Conservation (phyloP, 2,329 filamentous ascomycete species). For the Neobulgaria alba region DNA sequence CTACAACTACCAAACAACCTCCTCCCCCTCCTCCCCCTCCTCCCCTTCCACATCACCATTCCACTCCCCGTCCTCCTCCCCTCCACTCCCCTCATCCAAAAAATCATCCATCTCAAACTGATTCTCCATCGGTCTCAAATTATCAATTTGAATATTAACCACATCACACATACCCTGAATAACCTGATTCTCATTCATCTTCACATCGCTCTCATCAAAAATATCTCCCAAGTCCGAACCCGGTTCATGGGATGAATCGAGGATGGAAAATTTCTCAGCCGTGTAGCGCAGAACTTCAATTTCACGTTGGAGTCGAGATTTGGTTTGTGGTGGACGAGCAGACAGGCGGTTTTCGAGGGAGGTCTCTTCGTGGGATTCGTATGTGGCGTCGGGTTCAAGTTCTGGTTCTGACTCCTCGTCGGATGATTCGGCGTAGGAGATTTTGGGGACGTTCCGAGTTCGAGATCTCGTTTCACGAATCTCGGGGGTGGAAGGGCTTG, state of each 20-base stretch:
- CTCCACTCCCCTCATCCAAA: constrained; percentile 47
- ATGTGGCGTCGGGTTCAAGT: no score
- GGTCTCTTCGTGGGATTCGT: no score
- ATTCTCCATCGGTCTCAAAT: constrained; percentile 61
- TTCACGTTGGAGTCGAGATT: constrained; percentile 21
- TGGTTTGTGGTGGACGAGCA: no score
- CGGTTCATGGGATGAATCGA: no score
- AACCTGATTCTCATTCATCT: constrained; percentile 32
- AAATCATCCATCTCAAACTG: constrained; percentile 68
- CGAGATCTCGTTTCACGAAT: no score
- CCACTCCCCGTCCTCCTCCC: constrained; percentile 36
- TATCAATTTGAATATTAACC: constrained; percentile 67
- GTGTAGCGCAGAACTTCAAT: constrained; percentile 20
- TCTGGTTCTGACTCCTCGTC: constrained; percentile 10
- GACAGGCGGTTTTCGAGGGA: no score
- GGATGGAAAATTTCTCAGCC: no score
- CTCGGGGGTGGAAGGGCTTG: no score
- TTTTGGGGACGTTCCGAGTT: no score
- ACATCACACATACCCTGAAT: constrained; percentile 63
- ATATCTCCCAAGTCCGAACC: constrained; percentile 9
- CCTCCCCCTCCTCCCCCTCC: constrained; percentile 13
- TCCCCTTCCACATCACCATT: constrained; percentile 29
- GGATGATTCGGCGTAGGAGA: constrained; percentile 21
- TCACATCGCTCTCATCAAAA: constrained; percentile 17
- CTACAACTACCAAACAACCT: not conserved